Evolutionary conservation across 805 yeast species (phyloP).

Genomic region (Candida germanica): DNA sequence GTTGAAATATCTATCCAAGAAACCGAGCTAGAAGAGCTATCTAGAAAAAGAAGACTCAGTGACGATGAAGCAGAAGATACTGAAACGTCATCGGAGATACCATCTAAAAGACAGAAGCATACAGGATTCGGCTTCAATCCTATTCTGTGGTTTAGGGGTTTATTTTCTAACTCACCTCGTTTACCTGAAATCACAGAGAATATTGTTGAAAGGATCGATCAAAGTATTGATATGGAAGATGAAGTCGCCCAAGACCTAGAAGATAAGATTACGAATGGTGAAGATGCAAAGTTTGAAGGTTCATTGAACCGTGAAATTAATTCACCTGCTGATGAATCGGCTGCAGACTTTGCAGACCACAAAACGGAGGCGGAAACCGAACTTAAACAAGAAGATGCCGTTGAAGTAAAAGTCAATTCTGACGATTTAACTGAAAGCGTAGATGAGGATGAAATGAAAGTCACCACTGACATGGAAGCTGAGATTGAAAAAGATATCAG

Average conservation of each 20-base stretch:
- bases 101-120: background rate
- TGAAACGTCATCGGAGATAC: background rate
- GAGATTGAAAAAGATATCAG: background rate
- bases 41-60: background rate
- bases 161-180: background rate
- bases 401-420: background rate
- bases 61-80: background rate
- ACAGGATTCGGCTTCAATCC: background rate
- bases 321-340: no score
- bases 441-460: no score
- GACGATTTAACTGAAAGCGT: background rate
- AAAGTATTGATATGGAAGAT: no score
- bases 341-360: no score
- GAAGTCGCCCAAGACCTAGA: no score
- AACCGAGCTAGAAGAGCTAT: background rate
- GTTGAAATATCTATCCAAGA: background rate
- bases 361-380: background rate
- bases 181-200: background rate
- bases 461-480: no score
- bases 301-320: no score
- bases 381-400: background rate
- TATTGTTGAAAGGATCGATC: background rate
- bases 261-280: no score
- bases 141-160: background rate
- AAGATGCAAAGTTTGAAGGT: no score